phyloP scores from a whole-genome alignment of 371 early-diverging fungal genomes.

The Capniomyces stellatus region DNA sequence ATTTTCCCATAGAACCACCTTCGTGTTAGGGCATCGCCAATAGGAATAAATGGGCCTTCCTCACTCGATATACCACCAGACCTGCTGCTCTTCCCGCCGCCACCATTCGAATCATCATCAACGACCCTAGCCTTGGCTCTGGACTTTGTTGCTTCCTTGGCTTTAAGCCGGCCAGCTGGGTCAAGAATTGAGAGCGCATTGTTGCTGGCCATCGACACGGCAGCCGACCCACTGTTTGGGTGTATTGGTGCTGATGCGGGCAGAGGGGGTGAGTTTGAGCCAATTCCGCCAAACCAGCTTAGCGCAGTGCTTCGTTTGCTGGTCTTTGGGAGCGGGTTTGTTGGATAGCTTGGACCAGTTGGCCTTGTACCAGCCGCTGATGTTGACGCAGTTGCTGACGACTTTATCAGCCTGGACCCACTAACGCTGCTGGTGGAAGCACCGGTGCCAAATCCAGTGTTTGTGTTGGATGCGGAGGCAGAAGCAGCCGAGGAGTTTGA shows the following conservation, averaged over 20 bases:
- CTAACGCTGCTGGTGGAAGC: not conserved
- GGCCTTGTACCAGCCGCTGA: no score
- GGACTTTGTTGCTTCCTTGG: conserved; percentile 9
- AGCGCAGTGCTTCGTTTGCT: no score
- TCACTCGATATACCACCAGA: conserved; percentile 27
- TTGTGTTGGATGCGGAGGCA: conserved; percentile 2
- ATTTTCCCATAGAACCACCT: conserved; percentile 42
- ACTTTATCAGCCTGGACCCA: not conserved
- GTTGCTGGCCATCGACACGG: not conserved
- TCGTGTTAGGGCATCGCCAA: conserved; percentile 32
- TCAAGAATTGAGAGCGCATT: not conserved
- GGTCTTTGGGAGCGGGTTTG: not conserved
- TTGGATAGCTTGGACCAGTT: not conserved
- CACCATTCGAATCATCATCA: no score
- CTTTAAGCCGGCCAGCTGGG: no score
- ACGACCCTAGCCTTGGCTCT: conserved; percentile 1
- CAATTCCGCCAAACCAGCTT: no score
- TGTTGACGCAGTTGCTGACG: not conserved
- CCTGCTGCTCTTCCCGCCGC: not conserved
- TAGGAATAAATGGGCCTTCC: conserved; percentile 34
- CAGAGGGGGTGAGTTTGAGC: not conserved
- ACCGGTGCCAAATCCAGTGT: no score
- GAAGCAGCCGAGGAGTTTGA: conserved; percentile 27
- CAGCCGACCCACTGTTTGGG: not conserved
- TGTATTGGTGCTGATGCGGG: not conserved